Conservation (phyloP, 2,329 filamentous ascomycete genomes). For the Colletotrichum tropicicola region DNA sequence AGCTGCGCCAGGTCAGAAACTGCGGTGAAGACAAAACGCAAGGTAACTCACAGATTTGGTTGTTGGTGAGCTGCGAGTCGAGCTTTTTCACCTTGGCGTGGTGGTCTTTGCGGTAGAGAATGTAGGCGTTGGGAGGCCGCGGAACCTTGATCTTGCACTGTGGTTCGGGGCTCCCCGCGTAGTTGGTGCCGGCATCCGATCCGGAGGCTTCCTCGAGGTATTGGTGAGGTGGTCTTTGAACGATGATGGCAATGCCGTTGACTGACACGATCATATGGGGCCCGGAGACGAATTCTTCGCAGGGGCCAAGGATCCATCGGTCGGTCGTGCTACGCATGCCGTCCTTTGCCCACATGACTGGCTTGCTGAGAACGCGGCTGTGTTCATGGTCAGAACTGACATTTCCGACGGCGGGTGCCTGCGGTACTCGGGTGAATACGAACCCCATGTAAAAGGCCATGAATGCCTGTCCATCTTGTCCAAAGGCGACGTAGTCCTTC, state of each 20-base stretch:
- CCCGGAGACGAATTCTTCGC: constrained; percentile 8
- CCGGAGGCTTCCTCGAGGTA: constrained; percentile 1
- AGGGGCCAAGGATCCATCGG: constrained; percentile 26
- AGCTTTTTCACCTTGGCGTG: constrained; percentile 34
- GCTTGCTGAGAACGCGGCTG: constrained; percentile 12
- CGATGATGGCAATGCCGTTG: constrained; percentile 19
- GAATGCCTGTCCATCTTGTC: constrained; percentile 21
- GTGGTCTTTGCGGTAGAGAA: constrained; percentile 42
- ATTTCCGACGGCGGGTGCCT: too few relatives aligned
- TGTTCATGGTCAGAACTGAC: background rate
- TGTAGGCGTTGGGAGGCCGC: constrained; percentile 43
- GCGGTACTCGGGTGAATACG: background rate
- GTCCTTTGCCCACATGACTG: constrained; percentile 27
- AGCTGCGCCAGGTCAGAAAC: constrained; percentile 32
- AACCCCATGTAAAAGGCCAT: constrained; percentile 25
- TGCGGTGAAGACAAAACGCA: too few relatives aligned
- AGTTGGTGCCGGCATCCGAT: background rate
- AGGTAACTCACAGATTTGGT: constrained; percentile 40
- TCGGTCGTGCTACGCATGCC: constrained; percentile 11
- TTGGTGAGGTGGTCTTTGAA: constrained; percentile 7
- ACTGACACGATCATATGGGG: constrained; percentile 25
- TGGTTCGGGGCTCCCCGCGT: constrained; percentile 8
- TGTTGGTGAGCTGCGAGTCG: constrained; percentile 37
- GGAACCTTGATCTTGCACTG: constrained; percentile 33
- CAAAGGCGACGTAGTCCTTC: constrained; percentile 11